Conservation (phyloP, 257 asterid species). For the Asclepias syriaca region DNA sequence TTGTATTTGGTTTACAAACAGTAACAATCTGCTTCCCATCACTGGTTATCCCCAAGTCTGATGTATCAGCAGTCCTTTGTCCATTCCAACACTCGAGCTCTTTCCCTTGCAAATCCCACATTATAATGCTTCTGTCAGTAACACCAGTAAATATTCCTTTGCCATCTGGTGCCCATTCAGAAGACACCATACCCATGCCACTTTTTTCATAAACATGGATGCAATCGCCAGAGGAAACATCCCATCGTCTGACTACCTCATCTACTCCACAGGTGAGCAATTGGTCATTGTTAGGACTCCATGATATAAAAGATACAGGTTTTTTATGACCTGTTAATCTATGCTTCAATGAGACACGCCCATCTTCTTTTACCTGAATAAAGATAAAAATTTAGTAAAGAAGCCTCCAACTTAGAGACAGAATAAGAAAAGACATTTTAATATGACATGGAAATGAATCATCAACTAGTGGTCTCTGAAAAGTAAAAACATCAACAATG, state of each 20-base stretch:
- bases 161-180: conserved; percentile 85
- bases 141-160: conserved; percentile 60
- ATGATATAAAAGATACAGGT: conserved; percentile 68
- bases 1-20: conserved; percentile 55
- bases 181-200: conserved; percentile 74
- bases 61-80: conserved; percentile 51
- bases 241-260: conserved; percentile 81
- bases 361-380: conserved; percentile 49
- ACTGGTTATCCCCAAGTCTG: conserved; percentile 61
- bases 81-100: conserved; percentile 89
- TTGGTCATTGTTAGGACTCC: conserved; percentile 79
- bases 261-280: conserved; percentile 87
- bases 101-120: conserved; percentile 89
- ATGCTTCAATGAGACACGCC: conserved; percentile 44
- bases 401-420: conserved; percentile 1
- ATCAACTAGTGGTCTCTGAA: neutral
- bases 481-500: neutral
- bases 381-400: conserved; percentile 13
- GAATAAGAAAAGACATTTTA: neutral
- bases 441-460: neutral
- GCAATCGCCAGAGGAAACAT: conserved; percentile 68
- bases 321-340: conserved; percentile 61
- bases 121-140: conserved; percentile 68
- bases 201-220: conserved; percentile 57
- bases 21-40: conserved; percentile 68